Evolutionary conservation across 1,284 basidiomycete genomes (phyloP).

Genomic region (Pseudozyma hubeiensis): DNA sequence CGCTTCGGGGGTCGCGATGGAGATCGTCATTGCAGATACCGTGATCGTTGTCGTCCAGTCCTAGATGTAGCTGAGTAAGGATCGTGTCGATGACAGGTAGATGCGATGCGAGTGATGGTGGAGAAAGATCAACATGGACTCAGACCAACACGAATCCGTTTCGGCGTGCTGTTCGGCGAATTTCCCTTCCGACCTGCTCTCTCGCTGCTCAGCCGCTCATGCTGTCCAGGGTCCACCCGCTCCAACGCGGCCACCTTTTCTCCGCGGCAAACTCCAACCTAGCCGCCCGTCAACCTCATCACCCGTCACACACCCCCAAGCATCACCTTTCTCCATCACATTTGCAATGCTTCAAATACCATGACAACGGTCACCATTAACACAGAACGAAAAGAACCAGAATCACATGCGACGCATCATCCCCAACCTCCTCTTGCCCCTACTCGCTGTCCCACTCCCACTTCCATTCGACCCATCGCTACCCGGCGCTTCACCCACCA

Average conservation of each 20-base stretch:
- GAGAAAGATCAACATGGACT: background rate
- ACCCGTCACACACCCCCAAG: too few relatives aligned
- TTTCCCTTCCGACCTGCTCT: constrained; percentile 10
- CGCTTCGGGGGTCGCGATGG: background rate
- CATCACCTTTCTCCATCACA: too few relatives aligned
- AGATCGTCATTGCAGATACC: background rate
- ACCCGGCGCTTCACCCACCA: constrained; percentile 3
- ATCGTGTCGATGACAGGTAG: too few relatives aligned
- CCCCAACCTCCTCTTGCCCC: constrained; percentile 28
- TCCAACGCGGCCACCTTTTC: background rate
- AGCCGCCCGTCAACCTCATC: too few relatives aligned
- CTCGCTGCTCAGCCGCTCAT: background rate
- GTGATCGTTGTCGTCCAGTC: too few relatives aligned
- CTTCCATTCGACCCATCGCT: background rate
- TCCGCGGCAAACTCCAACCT: background rate
- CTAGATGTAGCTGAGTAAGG: too few relatives aligned
- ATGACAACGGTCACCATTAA: too few relatives aligned
- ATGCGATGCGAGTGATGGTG: too few relatives aligned
- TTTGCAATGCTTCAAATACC: too few relatives aligned
- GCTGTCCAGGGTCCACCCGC: background rate
- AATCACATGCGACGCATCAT: constrained; percentile 30
- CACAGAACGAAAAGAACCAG: background rate
- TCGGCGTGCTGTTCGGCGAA: constrained; percentile 25
- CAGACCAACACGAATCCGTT: background rate
- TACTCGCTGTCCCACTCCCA: background rate